phyloP scores from a whole-genome alignment of 2,329 filamentous ascomycete genomes.

The Ophiostoma sp. region DNA sequence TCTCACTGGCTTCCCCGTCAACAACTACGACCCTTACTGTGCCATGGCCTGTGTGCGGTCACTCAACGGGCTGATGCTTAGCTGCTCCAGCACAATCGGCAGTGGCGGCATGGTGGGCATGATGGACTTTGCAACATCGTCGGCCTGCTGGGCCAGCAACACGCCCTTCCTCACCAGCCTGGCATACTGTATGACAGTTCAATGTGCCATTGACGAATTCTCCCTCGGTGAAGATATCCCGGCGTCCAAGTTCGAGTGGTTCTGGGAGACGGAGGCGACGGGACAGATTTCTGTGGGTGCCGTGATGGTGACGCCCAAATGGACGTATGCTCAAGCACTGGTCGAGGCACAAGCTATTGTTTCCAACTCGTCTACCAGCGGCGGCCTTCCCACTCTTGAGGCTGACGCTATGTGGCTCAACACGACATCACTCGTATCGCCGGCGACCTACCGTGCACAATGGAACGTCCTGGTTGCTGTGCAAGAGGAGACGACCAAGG shows the following conservation, averaged over 20 bases:
- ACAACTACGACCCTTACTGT: slow-evolving; percentile 1
- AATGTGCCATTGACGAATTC: background rate
- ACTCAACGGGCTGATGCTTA: background rate
- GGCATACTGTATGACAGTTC: background rate
- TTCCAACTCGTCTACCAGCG: background rate
- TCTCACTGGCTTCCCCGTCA: background rate
- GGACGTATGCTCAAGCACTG: background rate
- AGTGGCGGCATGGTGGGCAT: slow-evolving; percentile 6
- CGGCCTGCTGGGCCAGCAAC: background rate
- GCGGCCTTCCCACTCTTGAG: background rate
- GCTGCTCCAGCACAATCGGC: background rate
- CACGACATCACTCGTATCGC: background rate
- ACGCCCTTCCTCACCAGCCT: background rate
- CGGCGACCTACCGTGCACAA: background rate
- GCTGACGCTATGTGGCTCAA: background rate
- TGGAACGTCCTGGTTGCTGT: slow-evolving; percentile 1
- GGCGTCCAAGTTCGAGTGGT: background rate
- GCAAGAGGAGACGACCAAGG: background rate
- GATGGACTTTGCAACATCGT: background rate
- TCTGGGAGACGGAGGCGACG: slow-evolving; percentile 8
- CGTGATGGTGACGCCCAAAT: background rate
- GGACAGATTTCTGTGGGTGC: background rate
- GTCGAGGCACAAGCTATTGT: background rate
- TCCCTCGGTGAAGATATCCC: background rate
- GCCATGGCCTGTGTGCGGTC: background rate